Conservation (phyloP, 176 grass and related monocot species). For the Thinopyrum elongatum region DNA sequence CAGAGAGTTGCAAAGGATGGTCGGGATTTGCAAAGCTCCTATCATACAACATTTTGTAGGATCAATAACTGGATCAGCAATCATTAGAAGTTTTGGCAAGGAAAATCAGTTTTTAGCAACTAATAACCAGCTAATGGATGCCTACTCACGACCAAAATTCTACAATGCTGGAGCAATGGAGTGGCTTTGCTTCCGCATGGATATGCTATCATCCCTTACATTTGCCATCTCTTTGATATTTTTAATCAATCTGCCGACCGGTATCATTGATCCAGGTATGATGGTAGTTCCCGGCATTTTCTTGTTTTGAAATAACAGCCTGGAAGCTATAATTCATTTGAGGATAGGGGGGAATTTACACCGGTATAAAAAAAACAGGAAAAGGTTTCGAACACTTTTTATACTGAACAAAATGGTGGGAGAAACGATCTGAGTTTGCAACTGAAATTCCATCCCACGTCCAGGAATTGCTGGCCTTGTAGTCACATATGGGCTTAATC, state of each 20-base stretch:
- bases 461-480: conserved; percentile 19
- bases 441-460: background rate
- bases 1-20: conserved; percentile 61
- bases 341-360: background rate
- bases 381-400: background rate
- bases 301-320: background rate
- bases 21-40: conserved; percentile 74
- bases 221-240: conserved; percentile 20
- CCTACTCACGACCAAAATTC: conserved; percentile 11
- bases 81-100: conserved; percentile 12
- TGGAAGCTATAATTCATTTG: background rate
- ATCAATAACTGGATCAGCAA: conserved; percentile 32
- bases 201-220: conserved; percentile 13
- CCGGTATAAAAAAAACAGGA: background rate
- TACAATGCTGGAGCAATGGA: conserved; percentile 15
- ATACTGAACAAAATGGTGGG: background rate
- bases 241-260: background rate
- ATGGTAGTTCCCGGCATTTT: background rate
- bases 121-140: conserved; percentile 6
- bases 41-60: conserved; percentile 79
- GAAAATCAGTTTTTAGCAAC: conserved; percentile 4
- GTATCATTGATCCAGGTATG: conserved; percentile 3
- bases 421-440: background rate
- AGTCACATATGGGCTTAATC: conserved; percentile 78
- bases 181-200: conserved; percentile 20